Evolutionary conservation across 2,329 filamentous ascomycete species (phyloP).

Genomic region (Lojkania enalia): DNA sequence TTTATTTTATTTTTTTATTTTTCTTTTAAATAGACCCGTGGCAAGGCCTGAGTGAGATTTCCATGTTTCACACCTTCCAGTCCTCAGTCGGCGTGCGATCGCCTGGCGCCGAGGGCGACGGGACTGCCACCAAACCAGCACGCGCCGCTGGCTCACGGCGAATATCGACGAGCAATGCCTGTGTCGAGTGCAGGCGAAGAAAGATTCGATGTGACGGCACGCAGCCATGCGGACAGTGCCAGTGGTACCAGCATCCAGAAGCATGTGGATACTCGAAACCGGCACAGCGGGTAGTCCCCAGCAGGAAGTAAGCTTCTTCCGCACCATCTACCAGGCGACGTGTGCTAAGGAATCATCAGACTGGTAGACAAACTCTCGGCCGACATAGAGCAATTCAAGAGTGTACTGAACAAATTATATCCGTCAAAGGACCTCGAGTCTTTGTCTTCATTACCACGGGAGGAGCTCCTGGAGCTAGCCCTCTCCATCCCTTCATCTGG

Average conservation of each 20-base stretch:
- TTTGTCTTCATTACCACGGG: constrained; percentile 45
- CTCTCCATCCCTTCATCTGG: constrained; percentile 45
- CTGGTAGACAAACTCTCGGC: constrained; percentile 57
- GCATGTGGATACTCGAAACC: constrained; percentile 82
- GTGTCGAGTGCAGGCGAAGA: constrained; percentile 75
- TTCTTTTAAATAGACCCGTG: constrained; percentile 1
- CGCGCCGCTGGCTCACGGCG: constrained; percentile 45
- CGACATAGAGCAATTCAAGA: constrained; percentile 53
- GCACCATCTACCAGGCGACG: constrained; percentile 52
- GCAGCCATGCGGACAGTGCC: constrained; percentile 80
- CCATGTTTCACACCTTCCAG: constrained; percentile 54
- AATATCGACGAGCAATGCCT: constrained; percentile 62
- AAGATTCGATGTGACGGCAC: constrained; percentile 85
- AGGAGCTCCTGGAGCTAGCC: constrained; percentile 51
- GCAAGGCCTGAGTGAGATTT: constrained; percentile 3
- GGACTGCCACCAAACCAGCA: constrained; percentile 37
- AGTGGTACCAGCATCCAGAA: constrained; percentile 79
- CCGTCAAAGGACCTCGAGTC: constrained; percentile 48
- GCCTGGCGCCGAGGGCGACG: constrained; percentile 38
- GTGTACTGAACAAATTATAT: constrained; percentile 49
- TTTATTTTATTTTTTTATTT: not conserved
- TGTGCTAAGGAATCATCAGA: constrained; percentile 64
- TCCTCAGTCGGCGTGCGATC: constrained; percentile 39
- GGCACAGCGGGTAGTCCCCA: constrained; percentile 74
- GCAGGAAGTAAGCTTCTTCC: constrained; percentile 65